Base-by-base conservation (phyloP, 202 grass and related monocot genomes). In the Zoysia matrella region DNA sequence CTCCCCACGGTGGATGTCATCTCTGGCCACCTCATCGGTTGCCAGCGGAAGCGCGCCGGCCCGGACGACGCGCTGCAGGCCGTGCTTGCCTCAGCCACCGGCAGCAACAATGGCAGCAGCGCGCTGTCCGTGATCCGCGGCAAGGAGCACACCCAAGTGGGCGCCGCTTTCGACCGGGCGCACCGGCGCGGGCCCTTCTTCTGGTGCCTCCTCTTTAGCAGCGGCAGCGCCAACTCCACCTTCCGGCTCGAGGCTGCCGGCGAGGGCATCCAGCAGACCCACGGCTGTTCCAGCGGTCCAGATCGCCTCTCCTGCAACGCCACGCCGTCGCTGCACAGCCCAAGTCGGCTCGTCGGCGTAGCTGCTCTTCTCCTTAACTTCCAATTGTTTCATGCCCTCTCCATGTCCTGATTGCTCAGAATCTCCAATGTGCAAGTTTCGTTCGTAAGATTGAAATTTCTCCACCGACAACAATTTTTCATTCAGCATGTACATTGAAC, bases 151-250 rank as follows among this genome's bases (percentile, higher is more conserved):
- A 76, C 82, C 67, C 87, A 97, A 85, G 86, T 92, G 9, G 94
- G 92, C 72, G 88, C 78, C 2, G 91, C 67, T 0, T 82, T 90
- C 82, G 81, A 88, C 50, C 67, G 87, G n/a, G 88, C 15, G 30
- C 81, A 69, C 77, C 78, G 79, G 0, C 84, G 73, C 30, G 89
- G 91, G 14, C 86, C 94, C 5, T 90, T 86, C 80, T 92, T 97
- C 77, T 97, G 94, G 94, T 92, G 90, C 65, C 73, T 94, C 66
- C 87, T 97, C 73, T 94, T 97, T 77, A 97, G 88, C 82, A 85
- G 81, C 45, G 89, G 91, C 66, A 91, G 73, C 39, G 66, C 83
- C 64, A 89, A 87, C 71, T 81, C 87, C 48, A 97, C 73, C 55
- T 92, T 97, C 81, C 77, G 66, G 78, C 86, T 97, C 5, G 94